Evolutionary conservation across 2,329 filamentous ascomycete genomes (phyloP), one percentile per base, ranked within the genome.

Genomic region (Scopulariopsis brevicaulis): DNA sequence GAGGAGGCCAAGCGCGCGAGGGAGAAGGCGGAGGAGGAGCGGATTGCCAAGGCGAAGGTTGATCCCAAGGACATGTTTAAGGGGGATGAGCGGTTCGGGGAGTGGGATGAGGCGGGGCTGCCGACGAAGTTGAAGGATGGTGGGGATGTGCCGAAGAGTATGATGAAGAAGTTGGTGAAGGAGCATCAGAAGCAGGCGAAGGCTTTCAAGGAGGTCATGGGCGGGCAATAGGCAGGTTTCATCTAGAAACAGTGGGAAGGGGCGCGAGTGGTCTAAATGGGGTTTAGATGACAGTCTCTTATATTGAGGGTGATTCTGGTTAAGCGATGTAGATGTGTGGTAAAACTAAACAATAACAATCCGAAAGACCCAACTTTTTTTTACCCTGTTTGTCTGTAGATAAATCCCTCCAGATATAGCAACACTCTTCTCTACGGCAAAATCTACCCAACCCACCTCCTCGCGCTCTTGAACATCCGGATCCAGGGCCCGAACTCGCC

Each of bases 161-260:
- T 84, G 67, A 67, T 74, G 55, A 96, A 96, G 79, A 92, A 90
- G 75, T 71, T 96, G 64, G 85, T 79, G 73, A 96, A 96, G 77
- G 86, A 90, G 58, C 96, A 89, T 89, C 88, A 95, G 65, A 85
- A 79, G 68, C 93, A 96, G 75, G 94, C 91, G 78, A 95, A 93
- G 79, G 70, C 82, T 59, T 86, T 92, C 69, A 86, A 92, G 62
- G 83, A 85, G 61, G 64, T 53, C 20, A 32, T 53, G 22, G 53
- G 53, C n/a, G 53, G 40, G 34, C 15, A n/a, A 34, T 55, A 20
- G 11, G 18, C 53, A 10, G 24, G 25, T 18, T 20, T 28, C 18
- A 14, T 34, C 4, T 53, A 53, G 32, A 14, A 24, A 53, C 20
- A 53, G n/a, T n/a, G n/a, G n/a, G n/a, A n/a, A 10, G n/a, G 14